These are phyloP conservation scores for Pistacia integerrima DNA, from an alignment of 345 rosid species.

Conservation along the genomic window DNA sequence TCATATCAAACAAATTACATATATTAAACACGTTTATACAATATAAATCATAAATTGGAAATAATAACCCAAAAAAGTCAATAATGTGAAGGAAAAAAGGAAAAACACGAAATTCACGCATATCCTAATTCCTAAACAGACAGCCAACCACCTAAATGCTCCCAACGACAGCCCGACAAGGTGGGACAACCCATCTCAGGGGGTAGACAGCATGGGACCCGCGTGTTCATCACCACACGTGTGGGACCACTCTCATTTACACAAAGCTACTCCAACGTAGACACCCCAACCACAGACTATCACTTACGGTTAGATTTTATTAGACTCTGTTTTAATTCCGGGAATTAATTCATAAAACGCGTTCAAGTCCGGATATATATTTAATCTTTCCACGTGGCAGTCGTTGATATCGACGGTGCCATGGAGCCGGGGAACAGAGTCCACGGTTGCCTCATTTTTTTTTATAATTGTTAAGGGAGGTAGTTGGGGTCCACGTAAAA, in stretches of 20 bases:
- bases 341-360: neutral
- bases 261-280: conserved; percentile 11
- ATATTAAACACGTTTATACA: too few species aligned
- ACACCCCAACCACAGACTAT: too few species aligned
- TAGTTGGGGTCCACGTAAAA: neutral
- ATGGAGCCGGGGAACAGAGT: conserved; percentile 5
- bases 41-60: too few species aligned
- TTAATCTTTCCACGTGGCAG: neutral
- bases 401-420: conserved; percentile 24
- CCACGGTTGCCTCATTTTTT: neutral
- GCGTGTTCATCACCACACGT: neutral
- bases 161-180: conserved; percentile 56
- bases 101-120: neutral
- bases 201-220: conserved; percentile 24
- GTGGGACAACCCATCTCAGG: conserved; percentile 21
- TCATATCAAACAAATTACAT: too few species aligned
- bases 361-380: conserved; percentile 10
- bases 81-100: too few species aligned
- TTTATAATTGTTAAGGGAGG: too few species aligned
- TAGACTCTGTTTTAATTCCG: too few species aligned
- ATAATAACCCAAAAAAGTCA: too few species aligned
- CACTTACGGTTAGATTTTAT: too few species aligned
- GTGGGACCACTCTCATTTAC: neutral
- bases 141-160: conserved; percentile 16
- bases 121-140: neutral